Evolutionary conservation across 129 eudicot species (phyloP).

Genomic region (Helianthus tuberosus): DNA sequence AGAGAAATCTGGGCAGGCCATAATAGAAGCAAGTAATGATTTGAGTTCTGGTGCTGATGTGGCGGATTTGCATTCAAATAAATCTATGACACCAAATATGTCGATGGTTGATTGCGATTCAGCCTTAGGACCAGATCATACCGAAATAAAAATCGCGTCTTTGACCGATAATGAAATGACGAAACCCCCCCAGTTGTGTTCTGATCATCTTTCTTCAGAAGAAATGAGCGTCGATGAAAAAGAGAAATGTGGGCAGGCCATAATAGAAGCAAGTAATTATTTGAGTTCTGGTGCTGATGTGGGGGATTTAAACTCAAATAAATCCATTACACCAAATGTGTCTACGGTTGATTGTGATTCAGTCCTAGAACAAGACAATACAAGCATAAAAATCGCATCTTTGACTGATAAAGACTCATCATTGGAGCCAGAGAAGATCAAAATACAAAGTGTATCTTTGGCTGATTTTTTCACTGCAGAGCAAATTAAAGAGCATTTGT

Average conservation of each 20-base stretch:
- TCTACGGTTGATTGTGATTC: slow-evolving; percentile 37
- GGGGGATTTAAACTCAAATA: slow-evolving; percentile 25
- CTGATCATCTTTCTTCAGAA: slow-evolving; percentile 10
- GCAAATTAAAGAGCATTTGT: slow-evolving; percentile 60
- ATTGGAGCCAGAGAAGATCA: slow-evolving; percentile 44
- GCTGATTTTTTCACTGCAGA: slow-evolving; percentile 59
- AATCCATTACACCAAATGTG: slow-evolving; percentile 33
- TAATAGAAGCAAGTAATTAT: slow-evolving; percentile 28
- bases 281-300: slow-evolving; percentile 22
- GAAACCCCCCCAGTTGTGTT: slow-evolving; percentile 1
- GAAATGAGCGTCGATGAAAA: slow-evolving; percentile 24
- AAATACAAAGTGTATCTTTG: slow-evolving; percentile 53
- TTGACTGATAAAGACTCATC: slow-evolving; percentile 29
- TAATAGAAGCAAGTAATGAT: slow-evolving; percentile 28
- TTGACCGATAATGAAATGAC: slow-evolving; percentile 25
- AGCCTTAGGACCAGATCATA: slow-evolving; percentile 29
- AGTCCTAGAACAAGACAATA: slow-evolving; percentile 31
- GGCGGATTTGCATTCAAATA: slow-evolving; percentile 21
- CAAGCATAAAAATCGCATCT: slow-evolving; percentile 36
- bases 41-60: slow-evolving; percentile 22
- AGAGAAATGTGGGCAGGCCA: slow-evolving; percentile 15
- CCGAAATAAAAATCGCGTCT: slow-evolving; percentile 37
- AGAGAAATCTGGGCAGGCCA: slow-evolving; percentile 15
- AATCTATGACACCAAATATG: slow-evolving; percentile 30
- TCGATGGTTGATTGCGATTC: slow-evolving; percentile 33